Evolutionary conservation across 2,329 filamentous ascomycete genomes (phyloP).

Genomic region (Dothideomycetidae sp.): DNA sequence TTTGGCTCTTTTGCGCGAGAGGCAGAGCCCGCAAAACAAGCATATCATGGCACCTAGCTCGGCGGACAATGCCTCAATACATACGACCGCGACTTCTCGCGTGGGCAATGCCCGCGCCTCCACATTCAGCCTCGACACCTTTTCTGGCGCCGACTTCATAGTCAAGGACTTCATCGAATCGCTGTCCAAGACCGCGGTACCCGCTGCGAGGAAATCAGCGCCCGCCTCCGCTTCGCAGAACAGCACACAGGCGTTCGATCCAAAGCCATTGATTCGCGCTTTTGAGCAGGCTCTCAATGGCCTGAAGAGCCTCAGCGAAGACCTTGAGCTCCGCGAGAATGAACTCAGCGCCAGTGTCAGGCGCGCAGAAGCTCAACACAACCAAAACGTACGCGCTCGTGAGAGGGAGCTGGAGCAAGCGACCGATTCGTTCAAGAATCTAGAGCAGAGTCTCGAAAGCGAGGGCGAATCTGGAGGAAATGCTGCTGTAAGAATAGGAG

Average conservation of each 20-base stretch:
- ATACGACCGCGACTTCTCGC: constrained; percentile 17
- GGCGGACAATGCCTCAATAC: constrained; percentile 29
- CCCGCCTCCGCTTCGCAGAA: constrained; percentile 27
- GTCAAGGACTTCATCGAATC: constrained; percentile 95
- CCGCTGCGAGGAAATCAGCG: constrained; percentile 65
- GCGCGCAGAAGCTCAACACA: constrained; percentile 81
- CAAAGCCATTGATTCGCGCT: constrained; percentile 88
- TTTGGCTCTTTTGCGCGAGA: not conserved
- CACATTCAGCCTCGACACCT: constrained; percentile 67
- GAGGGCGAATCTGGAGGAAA: constrained; percentile 54
- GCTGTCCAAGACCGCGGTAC: constrained; percentile 70
- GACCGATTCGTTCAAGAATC: constrained; percentile 77
- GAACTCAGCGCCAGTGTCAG: constrained; percentile 82
- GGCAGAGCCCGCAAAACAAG: not conserved
- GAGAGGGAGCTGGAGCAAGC: constrained; percentile 83
- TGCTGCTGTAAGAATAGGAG: constrained; percentile 86
- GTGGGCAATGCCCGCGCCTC: constrained; percentile 22
- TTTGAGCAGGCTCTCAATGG: constrained; percentile 68
- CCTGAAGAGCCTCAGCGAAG: constrained; percentile 58
- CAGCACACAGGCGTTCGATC: constrained; percentile 52
- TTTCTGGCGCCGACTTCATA: constrained; percentile 64
- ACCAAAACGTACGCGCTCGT: constrained; percentile 75
- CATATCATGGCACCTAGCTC: constrained; percentile 17
- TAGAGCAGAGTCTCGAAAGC: constrained; percentile 62
- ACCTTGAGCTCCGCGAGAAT: constrained; percentile 79